Evolutionary conservation across 129 eudicot species (phyloP).

Genomic region (Sambucus nigra): DNA sequence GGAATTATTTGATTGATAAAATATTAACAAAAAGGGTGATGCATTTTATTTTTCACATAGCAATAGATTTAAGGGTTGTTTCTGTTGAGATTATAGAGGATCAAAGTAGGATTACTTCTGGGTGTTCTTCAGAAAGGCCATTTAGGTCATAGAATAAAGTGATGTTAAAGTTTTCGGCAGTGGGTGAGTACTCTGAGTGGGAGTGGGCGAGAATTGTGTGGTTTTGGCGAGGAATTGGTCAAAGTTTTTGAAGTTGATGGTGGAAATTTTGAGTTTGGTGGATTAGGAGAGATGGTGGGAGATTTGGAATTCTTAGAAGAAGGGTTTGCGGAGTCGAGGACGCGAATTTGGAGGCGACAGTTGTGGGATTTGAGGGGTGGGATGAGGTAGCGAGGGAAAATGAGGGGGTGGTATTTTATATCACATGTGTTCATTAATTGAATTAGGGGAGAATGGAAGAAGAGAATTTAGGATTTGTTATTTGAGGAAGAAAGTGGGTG

Average conservation of each 20-base stretch:
- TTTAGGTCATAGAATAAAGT: constrained; percentile 42
- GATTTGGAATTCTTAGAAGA: constrained; percentile 51
- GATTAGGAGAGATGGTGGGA: constrained; percentile 36
- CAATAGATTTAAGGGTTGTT: constrained; percentile 45
- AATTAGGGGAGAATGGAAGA: no score
- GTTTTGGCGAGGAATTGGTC: constrained; percentile 84
- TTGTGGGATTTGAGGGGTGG: neutral
- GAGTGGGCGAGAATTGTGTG: constrained; percentile 72
- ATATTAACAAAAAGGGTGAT: constrained; percentile 80
- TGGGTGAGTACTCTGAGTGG: constrained; percentile 48
- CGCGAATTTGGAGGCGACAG: constrained; percentile 31
- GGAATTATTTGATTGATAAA: constrained; percentile 70
- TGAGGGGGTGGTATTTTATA: no score
- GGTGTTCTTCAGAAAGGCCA: constrained; percentile 91
- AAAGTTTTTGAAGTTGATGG: constrained; percentile 71
- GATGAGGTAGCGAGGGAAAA: no score
- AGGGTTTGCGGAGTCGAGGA: constrained; percentile 67
- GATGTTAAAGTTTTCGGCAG: constrained; percentile 39
- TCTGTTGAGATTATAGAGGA: constrained; percentile 72
- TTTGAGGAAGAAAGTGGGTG: no score
- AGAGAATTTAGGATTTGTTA: no score
- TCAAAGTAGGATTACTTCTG: constrained; percentile 70
- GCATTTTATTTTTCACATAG: constrained; percentile 51
- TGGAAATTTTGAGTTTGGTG: constrained; percentile 54
- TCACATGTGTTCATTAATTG: no score